Evolutionary conservation across 225 moss, liverwort and hornwort species (phyloP), one percentile per base, ranked within the genome.

Genomic region (Polytrichum formosum): DNA sequence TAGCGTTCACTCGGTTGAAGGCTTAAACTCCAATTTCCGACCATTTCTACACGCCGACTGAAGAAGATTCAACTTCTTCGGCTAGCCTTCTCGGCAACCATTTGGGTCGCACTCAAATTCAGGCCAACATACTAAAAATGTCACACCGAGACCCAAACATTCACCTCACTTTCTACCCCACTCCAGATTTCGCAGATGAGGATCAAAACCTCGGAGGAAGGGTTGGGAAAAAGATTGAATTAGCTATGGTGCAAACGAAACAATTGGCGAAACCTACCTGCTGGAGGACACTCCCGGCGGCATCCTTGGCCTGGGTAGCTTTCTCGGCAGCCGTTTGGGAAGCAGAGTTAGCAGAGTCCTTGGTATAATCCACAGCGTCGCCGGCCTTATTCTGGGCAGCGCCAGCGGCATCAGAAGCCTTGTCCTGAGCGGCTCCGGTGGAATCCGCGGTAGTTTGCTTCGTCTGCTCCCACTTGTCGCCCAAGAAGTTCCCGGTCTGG

Each of bases 381-480:
- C 56, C 20, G 7, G 70, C 70, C 28, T 70, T 56, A 2, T 58
- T 33, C 19, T 70, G 69, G 10, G 67, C 53, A 23, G 54, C 67
- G 1, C 53, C 46, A 26, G 54, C 17, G 16, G 18, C 53, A 53
- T 20, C 53, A 4, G 67, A 67, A 6, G 67, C 5, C 54, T 67
- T 67, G 1, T 53, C 8, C 13, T 67, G 67, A 19, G 58, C 59
- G 10, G 29, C 28, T 23, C 70, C 70, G n/a, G 28, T 58, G 20
- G 59, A 17, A 1, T 70, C 58, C 2, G 23, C 21, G 4, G 59
- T 9, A 33, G 56, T 19, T 22, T 59, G 28, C 56, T 70, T 56
- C 6, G 53, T 53, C 27, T 67, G 67, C 5, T 54, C 67, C 7
- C 23, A 6, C 2, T 67, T 67, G 25, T 67, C 67, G 37, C 53